phyloP scores from a whole-genome alignment of 2,329 filamentous ascomycete species.

The Penicillium sp. region DNA sequence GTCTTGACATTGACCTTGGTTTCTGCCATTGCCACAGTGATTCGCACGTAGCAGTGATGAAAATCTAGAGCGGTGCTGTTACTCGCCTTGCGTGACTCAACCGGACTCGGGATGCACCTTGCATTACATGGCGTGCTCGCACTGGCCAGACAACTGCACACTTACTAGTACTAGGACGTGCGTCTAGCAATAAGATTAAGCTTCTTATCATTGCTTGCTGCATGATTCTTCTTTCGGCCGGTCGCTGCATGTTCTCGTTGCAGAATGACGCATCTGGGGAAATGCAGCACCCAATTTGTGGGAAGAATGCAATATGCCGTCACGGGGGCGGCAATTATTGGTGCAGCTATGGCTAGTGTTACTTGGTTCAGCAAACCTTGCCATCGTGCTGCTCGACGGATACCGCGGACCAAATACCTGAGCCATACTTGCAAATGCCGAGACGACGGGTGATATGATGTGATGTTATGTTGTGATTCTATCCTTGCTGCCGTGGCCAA shows the following conservation, averaged over 20 bases:
- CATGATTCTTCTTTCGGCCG: background rate
- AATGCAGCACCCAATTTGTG: background rate
- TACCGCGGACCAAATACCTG: background rate
- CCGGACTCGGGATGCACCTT: background rate
- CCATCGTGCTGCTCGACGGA: background rate
- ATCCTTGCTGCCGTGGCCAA: background rate
- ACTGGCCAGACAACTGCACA: background rate
- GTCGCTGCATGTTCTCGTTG: background rate
- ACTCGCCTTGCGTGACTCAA: constrained; percentile 6
- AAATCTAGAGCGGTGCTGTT: background rate
- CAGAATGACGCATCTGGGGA: constrained; percentile 5
- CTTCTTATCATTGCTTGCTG: background rate
- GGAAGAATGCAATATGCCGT: background rate
- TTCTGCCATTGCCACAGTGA: background rate
- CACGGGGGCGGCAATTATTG: background rate
- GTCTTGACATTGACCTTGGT: too few relatives aligned
- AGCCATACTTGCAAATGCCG: background rate
- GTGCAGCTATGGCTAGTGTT: too few relatives aligned
- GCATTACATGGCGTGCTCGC: background rate
- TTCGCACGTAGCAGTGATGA: background rate
- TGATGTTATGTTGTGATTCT: constrained; percentile 6
- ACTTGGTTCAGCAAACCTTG: too few relatives aligned
- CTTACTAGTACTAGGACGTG: background rate
- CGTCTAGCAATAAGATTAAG: background rate
- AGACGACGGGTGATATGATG: background rate